Evolutionary conservation across 2,329 filamentous ascomycete genomes (phyloP).

Genomic region (Penicillium sp.): DNA sequence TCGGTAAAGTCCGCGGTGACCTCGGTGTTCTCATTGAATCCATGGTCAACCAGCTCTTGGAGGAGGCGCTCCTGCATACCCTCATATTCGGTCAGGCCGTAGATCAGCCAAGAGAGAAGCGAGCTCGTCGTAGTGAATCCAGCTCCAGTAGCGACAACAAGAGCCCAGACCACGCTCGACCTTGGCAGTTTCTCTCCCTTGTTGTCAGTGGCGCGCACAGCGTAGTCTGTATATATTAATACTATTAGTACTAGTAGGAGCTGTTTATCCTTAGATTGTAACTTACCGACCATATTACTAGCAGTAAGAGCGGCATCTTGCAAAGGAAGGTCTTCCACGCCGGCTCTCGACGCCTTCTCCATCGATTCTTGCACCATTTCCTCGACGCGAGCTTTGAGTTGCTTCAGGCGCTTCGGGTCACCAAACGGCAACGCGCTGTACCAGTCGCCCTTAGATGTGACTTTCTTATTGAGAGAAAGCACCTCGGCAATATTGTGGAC

Average conservation of each 20-base stretch:
- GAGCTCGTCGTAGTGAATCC: constrained; percentile 64
- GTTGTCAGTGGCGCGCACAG: constrained; percentile 55
- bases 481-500: constrained; percentile 53
- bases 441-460: constrained; percentile 58
- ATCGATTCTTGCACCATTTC: constrained; percentile 28
- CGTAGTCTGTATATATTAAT: constrained; percentile 47
- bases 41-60: constrained; percentile 59
- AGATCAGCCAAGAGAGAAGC: constrained; percentile 61
- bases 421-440: constrained; percentile 61
- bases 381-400: constrained; percentile 17
- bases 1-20: constrained; percentile 52
- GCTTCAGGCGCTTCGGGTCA: constrained; percentile 49
- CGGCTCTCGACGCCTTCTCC: constrained; percentile 20
- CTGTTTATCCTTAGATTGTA: too few relatives aligned
- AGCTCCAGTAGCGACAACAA: constrained; percentile 58
- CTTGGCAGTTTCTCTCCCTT: constrained; percentile 58
- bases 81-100: constrained; percentile 55
- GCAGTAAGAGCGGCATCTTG: constrained; percentile 49
- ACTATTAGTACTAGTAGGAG: too few relatives aligned
- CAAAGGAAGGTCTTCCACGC: constrained; percentile 33
- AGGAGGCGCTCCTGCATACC: constrained; percentile 60
- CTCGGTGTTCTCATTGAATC: constrained; percentile 45
- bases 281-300: constrained; percentile 43
- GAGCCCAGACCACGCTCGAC: constrained; percentile 41
- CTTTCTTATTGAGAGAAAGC: constrained; percentile 61